These are phyloP conservation scores for Metschnikowia lochheadii DNA, from an alignment of 805 yeast genomes.

Conservation along the genomic window DNA sequence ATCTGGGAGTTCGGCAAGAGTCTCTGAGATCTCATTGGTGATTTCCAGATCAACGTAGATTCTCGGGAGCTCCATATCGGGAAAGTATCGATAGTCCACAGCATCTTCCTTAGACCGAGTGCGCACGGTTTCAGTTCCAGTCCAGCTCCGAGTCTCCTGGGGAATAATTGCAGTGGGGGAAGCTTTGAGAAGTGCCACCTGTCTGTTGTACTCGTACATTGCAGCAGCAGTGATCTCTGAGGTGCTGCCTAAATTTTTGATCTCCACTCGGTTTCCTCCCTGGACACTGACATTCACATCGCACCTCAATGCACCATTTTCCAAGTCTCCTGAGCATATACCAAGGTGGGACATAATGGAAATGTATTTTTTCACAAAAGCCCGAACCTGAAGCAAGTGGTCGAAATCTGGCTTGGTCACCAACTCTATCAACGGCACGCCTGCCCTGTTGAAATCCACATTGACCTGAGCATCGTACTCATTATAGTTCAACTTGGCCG, in stretches of 20 bases:
- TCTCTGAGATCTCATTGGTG: conserved; percentile 34
- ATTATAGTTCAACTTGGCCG: conserved; percentile 71
- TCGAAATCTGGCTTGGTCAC: conserved; percentile 88
- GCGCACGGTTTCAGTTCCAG: conserved; percentile 63
- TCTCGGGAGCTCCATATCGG: conserved; percentile 83
- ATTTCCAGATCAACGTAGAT: conserved; percentile 45
- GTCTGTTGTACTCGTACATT: conserved; percentile 68
- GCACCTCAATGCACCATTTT: conserved; percentile 91
- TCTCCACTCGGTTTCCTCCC: conserved; percentile 71
- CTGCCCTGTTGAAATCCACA: conserved; percentile 80
- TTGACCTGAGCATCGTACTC: conserved; percentile 34
- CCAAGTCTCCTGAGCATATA: conserved; percentile 86
- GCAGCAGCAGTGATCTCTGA: conserved; percentile 77
- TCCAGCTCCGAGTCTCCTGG: conserved; percentile 90
- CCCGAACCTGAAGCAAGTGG: conserved; percentile 60
- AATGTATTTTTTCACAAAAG: conserved; percentile 80
- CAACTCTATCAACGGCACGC: conserved; percentile 83
- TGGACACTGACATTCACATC: conserved; percentile 89
- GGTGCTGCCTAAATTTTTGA: conserved; percentile 84
- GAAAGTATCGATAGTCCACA: conserved; percentile 88
- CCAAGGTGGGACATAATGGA: conserved; percentile 61
- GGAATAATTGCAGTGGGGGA: conserved; percentile 17
- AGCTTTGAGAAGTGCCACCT: conserved; percentile 45
- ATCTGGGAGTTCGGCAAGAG: conserved; percentile 63
- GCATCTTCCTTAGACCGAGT: conserved; percentile 76